Evolutionary conservation across 1,139 yeast species (phyloP).

Genomic region (Maudiozyma humilis): DNA sequence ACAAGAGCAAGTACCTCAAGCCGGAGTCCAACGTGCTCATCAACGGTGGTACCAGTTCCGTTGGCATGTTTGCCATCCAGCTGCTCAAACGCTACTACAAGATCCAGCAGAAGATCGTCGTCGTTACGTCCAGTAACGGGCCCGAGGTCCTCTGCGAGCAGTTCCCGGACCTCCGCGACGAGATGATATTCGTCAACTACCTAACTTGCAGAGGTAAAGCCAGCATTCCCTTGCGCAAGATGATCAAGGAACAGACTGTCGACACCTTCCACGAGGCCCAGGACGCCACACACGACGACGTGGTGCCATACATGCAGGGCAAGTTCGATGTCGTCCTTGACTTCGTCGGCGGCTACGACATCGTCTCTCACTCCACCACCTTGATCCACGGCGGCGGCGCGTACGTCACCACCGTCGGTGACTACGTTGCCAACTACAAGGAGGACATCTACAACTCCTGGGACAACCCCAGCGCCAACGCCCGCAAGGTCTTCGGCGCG

Average conservation of each 20-base stretch:
- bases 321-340: constrained; percentile 41
- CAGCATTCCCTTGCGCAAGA: constrained; percentile 25
- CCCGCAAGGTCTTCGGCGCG: constrained; percentile 32
- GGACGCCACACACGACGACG: background rate
- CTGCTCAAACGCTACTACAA: constrained; percentile 43
- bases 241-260: constrained; percentile 22
- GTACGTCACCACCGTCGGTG: constrained; percentile 52
- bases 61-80: constrained; percentile 55
- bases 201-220: constrained; percentile 26
- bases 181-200: constrained; percentile 28
- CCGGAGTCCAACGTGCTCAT: constrained; percentile 39
- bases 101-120: constrained; percentile 39
- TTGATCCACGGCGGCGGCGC: constrained; percentile 37
- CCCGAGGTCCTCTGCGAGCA: constrained; percentile 23
- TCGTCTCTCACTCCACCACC: constrained; percentile 28
- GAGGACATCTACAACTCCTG: constrained; percentile 33
- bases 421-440: constrained; percentile 34
- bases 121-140: constrained; percentile 35
- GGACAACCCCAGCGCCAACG: constrained; percentile 34
- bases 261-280: constrained; percentile 4
- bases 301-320: constrained; percentile 26
- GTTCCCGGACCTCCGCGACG: constrained; percentile 26
- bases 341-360: constrained; percentile 41
- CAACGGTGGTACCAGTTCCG: constrained; percentile 66
- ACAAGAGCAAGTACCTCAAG: constrained; percentile 25